Evolutionary conservation across 2,329 filamentous ascomycete genomes (phyloP), one percentile per base, ranked within the genome.

Genomic region (Aureobasidium leucospermi): DNA sequence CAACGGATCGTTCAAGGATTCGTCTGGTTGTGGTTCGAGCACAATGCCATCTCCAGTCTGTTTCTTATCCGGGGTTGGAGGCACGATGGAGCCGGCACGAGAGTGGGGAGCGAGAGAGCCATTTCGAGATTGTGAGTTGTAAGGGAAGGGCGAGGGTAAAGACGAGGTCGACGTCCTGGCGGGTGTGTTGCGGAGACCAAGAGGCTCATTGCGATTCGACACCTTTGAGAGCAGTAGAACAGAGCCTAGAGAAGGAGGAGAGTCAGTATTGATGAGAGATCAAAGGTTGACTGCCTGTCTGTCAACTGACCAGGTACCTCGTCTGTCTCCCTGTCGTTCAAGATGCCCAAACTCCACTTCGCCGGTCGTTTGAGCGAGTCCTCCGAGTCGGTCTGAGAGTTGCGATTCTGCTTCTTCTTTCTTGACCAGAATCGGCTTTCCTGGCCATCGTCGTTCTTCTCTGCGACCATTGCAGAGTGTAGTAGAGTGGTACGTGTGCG

Each of bases 11-110:
- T 97, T 96, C 55, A 81, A 78, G 0, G 89, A 91, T 55, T 96
- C 91, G 61, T 96, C 91, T 0, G 93, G 93, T 70, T 97, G 93
- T 0, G 93, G 93, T 0, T 95, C 88, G 13, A 97, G 77, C 59
- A 97, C 90, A 67, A 96, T 90, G 15, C 91, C 91, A 70, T 96
- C 88, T 38, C 81, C 75, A 1, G 91, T 96, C 64, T 80, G 87
- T 77, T 96, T 96, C 75, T 85, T 84, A 47, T 76, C 77, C 11
- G 65, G 63, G 1, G 57, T 57, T 15, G 53, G 53, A 15, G 53
- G 46, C 13, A 48, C 47, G 2, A 59, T 46, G 7, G 60, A 58
- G 19, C 60, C 58, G 9, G 43, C 39, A 31, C 65, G 64, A 1
- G 52, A 55, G 23, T 60, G 63, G 3, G 53, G 38, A 10, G 46